Base-by-base conservation (phyloP, 2,329 filamentous ascomycete species). In the Clarireedia monteithiana region DNA sequence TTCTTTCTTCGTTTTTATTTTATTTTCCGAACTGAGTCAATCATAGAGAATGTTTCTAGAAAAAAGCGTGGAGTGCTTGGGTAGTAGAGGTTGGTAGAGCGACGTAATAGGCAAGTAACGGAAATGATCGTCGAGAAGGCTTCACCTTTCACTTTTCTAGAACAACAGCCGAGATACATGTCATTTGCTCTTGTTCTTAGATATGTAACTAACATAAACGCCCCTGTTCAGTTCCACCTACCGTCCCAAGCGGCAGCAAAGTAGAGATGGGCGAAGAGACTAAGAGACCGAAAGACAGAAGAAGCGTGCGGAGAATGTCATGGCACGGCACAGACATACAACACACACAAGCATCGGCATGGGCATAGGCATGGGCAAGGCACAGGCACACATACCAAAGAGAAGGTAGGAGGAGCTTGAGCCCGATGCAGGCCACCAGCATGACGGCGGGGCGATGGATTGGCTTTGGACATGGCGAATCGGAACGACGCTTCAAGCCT, bases 311-410 rank as follows among this genome's bases (percentile, higher is more conserved):
- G 39, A 40, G 39, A 44, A 44, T 44, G 10, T 44, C 14, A 44
- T 44, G 27, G 27, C 27, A 30, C 27, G 10, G 20, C 20, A 20
- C 20, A 20, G 20, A 20, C 20, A 20, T 20, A 3, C 20, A 20
- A 20, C 3, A 20, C 20, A 20, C 20, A 15, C 17, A 17, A 2
- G 5, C 17, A 36, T 9, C 1, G 23, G 27, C 40, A 20, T 7
- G 2, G 27, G 20, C 17, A 34, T 14, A 17, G 5, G 40, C 14
- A 15, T 2, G 38, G 2, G 23, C 10, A 40, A 40, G 6, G 38
- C n/a, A 44, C 38, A 50, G 26, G 10, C 30, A 50, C 45, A 55
- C 45, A 55, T 55, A 55, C 53, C 53, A 55, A 27, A 27, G 46
- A 55, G 14, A 55, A 49, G 14, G 40, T 55, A 26, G 53, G 53